phyloP scores from a whole-genome alignment of 2,329 filamentous ascomycete species.

The Alternaria sp. region DNA sequence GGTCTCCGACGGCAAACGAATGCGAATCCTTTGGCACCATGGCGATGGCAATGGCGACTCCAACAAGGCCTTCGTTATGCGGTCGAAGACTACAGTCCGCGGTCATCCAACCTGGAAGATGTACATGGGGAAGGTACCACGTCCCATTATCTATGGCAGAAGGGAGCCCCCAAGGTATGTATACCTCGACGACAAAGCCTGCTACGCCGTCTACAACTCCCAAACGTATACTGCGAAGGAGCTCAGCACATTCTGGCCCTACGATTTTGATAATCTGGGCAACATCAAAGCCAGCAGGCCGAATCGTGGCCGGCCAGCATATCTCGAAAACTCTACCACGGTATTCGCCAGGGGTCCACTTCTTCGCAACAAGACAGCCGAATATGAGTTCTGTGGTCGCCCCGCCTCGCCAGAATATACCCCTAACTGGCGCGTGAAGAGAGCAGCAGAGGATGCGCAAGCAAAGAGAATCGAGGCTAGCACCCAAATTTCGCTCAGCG shows the following conservation, averaged over 20 bases:
- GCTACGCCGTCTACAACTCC: constrained; percentile 41
- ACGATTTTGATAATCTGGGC: constrained; percentile 47
- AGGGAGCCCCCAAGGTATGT: constrained; percentile 46
- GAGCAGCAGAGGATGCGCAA: background rate
- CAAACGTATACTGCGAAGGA: constrained; percentile 34
- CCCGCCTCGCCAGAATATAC: background rate
- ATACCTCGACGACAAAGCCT: constrained; percentile 51
- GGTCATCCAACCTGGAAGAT: constrained; percentile 50
- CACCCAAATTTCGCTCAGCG: background rate
- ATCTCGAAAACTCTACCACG: constrained; percentile 16
- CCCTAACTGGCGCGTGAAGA: background rate
- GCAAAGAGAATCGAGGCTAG: background rate
- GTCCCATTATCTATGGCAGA: constrained; percentile 29
- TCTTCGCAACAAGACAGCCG: background rate
- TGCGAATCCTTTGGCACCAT: constrained; percentile 48
- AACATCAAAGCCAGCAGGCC: constrained; percentile 37
- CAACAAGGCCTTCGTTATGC: constrained; percentile 31
- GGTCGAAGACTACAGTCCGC: constrained; percentile 3
- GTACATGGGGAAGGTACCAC: constrained; percentile 40
- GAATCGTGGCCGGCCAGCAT: constrained; percentile 49
- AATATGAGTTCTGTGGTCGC: background rate
- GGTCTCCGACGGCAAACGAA: constrained; percentile 35
- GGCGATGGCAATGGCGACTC: constrained; percentile 44
- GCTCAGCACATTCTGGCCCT: constrained; percentile 41
- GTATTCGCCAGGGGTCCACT: constrained; percentile 15